phyloP scores from a whole-genome alignment of 75 land plant species.

The Adiantum capillusveneris region DNA sequence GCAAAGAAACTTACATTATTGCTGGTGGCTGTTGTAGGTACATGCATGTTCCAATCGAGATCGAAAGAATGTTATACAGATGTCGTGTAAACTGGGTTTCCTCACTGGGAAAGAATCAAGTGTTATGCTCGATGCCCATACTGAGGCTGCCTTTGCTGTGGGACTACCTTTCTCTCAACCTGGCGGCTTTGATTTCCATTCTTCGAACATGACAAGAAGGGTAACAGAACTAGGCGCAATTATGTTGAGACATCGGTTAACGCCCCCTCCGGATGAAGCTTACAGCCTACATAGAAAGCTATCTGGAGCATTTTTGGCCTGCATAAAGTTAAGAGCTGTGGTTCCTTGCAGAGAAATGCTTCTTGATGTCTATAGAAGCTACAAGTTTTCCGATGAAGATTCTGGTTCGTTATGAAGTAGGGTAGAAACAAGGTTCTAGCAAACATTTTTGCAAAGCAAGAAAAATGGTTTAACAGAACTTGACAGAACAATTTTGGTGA shows the following conservation, averaged over 20 bases:
- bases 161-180: constrained; percentile 81
- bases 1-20: no score
- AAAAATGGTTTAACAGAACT: no score
- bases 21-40: constrained; percentile 73
- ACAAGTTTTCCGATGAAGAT: no score
- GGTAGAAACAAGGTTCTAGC: no score
- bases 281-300: constrained; percentile 96
- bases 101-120: constrained; percentile 86
- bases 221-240: constrained; percentile 81
- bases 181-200: constrained; percentile 81
- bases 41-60: constrained; percentile 88
- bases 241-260: constrained; percentile 83
- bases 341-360: constrained; percentile 85
- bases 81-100: constrained; percentile 81
- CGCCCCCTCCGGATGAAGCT: constrained; percentile 97
- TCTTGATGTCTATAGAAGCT: constrained; percentile 30
- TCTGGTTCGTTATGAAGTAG: no score
- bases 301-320: constrained; percentile 94
- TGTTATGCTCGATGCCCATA: constrained; percentile 83
- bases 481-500: no score
- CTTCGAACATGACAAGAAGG: constrained; percentile 59
- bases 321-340: constrained; percentile 86
- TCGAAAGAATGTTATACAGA: constrained; percentile 54
- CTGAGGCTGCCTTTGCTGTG: constrained; percentile 88
- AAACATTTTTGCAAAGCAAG: no score